Base-by-base conservation (phyloP, 108 stramenopile species). In the Cyclostephanos tholiformis region DNA sequence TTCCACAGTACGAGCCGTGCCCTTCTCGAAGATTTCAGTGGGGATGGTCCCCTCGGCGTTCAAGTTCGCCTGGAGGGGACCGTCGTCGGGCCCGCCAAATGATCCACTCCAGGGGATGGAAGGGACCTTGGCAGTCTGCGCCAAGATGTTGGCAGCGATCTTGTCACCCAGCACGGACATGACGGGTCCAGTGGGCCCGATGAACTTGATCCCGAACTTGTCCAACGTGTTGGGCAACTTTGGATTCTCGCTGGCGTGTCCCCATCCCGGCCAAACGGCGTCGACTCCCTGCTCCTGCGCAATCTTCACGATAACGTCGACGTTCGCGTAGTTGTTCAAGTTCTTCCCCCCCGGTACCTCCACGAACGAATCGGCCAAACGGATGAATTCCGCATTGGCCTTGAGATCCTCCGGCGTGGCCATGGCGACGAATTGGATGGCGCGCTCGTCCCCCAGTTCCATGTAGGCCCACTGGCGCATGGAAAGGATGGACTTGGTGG, bases 381-480 rank as follows among this genome's bases (percentile, higher is more conserved):
- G 89, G 64, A 98, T 85, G 80, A 97, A 99, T 82, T 99, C 97
- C 32, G 98, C 98, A 74, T 99, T 99, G 35, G 98, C 98, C 85
- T 91, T 97, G 50, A 95, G 46, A 84, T 95, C 97, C 82, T 99
- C 98, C 27, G 97, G 95, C 27, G 97, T 97, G 49, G 98, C 98
- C 98, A 99, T 99, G 77, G 95, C 98, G 12, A 99, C 96, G 72
- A 99, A 99, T 72, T 97, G 85, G 48, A 99, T 90, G 56, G 96
- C 97, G 38, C 76, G 77, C 72, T 99, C 98, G 69, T 99, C 97
- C 12, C 98, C 97, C 26, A 97, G 85, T 74, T 95, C 94, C 88
- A 97, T 96, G 95, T 97, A 99, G 48, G 96, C 95, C 98, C 98
- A 99, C 68, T 97, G 95, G 29, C 98, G 91, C 97, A 99, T 98